Evolutionary conservation across 1,284 basidiomycete species (phyloP).

Genomic region (Coniferiporia sulphurascens): DNA sequence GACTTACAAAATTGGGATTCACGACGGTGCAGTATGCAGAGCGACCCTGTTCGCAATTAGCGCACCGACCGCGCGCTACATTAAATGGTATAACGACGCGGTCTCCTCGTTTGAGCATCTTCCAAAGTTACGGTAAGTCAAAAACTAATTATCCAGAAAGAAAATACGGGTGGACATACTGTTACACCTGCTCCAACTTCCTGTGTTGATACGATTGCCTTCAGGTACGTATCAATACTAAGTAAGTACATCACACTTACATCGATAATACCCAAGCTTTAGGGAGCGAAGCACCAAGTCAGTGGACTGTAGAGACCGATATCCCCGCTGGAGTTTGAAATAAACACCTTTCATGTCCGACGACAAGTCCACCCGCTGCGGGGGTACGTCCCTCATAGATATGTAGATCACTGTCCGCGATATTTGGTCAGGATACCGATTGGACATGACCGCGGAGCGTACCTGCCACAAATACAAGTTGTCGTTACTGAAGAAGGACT

Average conservation of each 20-base stretch:
- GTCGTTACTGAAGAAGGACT: slow-evolving; percentile 39
- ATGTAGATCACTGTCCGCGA: slow-evolving; percentile 39
- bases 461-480: slow-evolving; percentile 48
- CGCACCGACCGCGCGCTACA: slow-evolving; percentile 49
- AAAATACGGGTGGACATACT: slow-evolving; percentile 24
- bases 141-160: neutral
- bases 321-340: neutral
- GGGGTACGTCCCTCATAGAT: slow-evolving; percentile 54
- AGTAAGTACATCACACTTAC: slow-evolving; percentile 23
- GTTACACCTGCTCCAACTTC: slow-evolving; percentile 40
- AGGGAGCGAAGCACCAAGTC: neutral
- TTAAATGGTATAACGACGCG: slow-evolving; percentile 54
- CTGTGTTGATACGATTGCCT: slow-evolving; percentile 21
- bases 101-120: slow-evolving; percentile 46
- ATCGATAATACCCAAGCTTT: slow-evolving; percentile 46
- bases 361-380: slow-evolving; percentile 44
- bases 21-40: slow-evolving; percentile 51
- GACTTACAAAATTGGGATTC: slow-evolving; percentile 50
- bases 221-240: neutral
- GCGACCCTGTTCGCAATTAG: slow-evolving; percentile 47
- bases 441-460: neutral
- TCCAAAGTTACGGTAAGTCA: neutral
- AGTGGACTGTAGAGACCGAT: neutral
- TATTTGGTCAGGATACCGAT: neutral
- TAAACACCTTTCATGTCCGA: slow-evolving; percentile 48